These are phyloP conservation scores for Chalaropsis ovoidea DNA, from an alignment of 2,329 filamentous ascomycete species.

Conservation along the genomic window DNA sequence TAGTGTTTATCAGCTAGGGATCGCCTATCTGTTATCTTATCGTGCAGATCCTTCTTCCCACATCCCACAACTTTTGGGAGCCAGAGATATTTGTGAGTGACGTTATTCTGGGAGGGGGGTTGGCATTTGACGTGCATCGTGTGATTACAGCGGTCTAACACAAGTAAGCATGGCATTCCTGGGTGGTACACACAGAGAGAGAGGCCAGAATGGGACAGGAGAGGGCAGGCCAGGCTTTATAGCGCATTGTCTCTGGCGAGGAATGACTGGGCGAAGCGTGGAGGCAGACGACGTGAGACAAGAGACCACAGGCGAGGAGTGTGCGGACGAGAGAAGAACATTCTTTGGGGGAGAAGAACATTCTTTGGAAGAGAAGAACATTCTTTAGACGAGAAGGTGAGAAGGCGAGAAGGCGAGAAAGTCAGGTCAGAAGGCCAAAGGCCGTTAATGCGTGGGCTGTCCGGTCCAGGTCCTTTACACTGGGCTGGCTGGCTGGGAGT, in stretches of 20 bases:
- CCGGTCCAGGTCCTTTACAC: no score
- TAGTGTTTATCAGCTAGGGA: neutral
- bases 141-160: neutral
- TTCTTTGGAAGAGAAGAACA: neutral
- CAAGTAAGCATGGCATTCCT: neutral
- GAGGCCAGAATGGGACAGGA: no score
- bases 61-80: neutral
- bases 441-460: neutral
- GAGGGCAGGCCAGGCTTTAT: neutral
- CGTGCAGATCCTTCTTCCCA: neutral
- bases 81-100: neutral
- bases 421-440: no score
- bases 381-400: neutral
- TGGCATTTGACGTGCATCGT: neutral
- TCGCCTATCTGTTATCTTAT: conserved; percentile 11
- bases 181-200: no score
- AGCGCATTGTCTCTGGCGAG: neutral
- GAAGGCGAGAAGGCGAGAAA: no score
- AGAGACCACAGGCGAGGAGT: no score
- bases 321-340: neutral
- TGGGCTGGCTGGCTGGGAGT: neutral
- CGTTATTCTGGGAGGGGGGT: neutral
- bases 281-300: no score
- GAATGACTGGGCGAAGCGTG: neutral
- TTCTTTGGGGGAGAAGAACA: neutral